Evolutionary conservation across 2,329 filamentous ascomycete species (phyloP).

Genomic region (Calonectria pauciramosa): DNA sequence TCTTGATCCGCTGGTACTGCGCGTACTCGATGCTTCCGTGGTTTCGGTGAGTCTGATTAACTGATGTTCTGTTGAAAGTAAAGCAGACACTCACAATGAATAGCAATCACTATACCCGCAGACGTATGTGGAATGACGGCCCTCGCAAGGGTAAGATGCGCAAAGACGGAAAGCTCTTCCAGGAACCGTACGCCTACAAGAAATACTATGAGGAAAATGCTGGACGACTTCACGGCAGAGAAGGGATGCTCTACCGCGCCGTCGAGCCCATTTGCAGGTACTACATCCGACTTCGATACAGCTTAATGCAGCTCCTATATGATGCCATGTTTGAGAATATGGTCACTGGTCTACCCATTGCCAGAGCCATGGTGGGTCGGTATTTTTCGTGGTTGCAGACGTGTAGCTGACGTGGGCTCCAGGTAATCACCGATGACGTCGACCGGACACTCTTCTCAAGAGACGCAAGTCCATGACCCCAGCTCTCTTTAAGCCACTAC

Average conservation of each 20-base stretch:
- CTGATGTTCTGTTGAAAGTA: too few species aligned
- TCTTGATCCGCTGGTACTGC: conserved; percentile 13
- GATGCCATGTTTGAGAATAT: conserved; percentile 21
- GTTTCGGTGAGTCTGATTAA: conserved; percentile 6
- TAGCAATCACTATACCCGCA: conserved; percentile 9
- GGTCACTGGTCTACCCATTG: conserved; percentile 8
- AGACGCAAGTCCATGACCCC: background rate
- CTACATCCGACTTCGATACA: conserved; percentile 11
- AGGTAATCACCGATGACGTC: conserved; percentile 12
- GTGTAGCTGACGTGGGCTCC: background rate
- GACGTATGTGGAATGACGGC: background rate
- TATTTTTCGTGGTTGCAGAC: background rate
- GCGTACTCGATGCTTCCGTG: conserved; percentile 8
- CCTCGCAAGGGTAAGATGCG: background rate
- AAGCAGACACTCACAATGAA: too few species aligned
- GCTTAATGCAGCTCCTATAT: conserved; percentile 13
- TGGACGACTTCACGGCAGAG: background rate
- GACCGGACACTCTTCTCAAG: conserved; percentile 8
- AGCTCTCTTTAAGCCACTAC: background rate
- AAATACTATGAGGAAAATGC: background rate
- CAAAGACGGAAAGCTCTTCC: conserved; percentile 6
- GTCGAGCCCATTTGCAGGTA: conserved; percentile 12
- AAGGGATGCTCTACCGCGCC: background rate
- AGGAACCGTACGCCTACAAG: background rate
- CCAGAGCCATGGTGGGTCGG: conserved; percentile 10